Percentiles rank a stretch among this genome's conserved stretches.
Evolutionary conservation across 257 asterid species (phyloP).

Genomic region (Anisodus tanguticus): DNA sequence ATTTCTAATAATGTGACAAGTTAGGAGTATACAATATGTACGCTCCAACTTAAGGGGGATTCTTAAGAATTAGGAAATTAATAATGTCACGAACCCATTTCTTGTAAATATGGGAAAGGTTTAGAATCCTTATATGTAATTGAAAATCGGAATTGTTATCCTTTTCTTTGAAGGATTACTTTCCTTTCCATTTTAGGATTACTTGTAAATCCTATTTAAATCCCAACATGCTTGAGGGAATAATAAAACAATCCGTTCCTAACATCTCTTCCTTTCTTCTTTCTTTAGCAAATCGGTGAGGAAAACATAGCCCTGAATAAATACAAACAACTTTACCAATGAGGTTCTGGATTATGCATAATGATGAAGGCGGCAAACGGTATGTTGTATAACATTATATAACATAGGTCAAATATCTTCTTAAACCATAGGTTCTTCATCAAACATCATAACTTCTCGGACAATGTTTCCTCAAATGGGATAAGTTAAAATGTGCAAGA

Average conservation of each 20-base stretch:
- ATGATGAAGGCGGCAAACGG: not conserved
- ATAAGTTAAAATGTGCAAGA: not conserved
- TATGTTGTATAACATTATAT: not conserved
- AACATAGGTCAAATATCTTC: not conserved
- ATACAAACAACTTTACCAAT: conserved; percentile 9
- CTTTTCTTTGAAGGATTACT: not conserved
- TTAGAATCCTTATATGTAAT: not conserved
- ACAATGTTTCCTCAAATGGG: not conserved
- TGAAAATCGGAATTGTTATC: not conserved
- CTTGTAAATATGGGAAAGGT: not conserved
- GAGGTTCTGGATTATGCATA: not conserved
- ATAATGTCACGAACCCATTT: not conserved
- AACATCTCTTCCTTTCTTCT: not conserved
- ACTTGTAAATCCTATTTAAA: not conserved
- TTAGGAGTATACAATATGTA: conserved; percentile 13
- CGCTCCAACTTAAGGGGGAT: not conserved
- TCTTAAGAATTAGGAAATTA: not conserved
- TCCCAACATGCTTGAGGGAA: conserved; percentile 9
- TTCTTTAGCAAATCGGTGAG: not conserved
- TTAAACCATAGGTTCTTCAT: not conserved
- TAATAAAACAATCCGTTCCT: not conserved
- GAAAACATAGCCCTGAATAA: conserved; percentile 7
- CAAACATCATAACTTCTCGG: not conserved
- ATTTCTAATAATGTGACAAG: not conserved
- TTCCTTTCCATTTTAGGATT: no score